Base-by-base conservation (phyloP, 306 rosid genomes). In the Corylus heterophylla region DNA sequence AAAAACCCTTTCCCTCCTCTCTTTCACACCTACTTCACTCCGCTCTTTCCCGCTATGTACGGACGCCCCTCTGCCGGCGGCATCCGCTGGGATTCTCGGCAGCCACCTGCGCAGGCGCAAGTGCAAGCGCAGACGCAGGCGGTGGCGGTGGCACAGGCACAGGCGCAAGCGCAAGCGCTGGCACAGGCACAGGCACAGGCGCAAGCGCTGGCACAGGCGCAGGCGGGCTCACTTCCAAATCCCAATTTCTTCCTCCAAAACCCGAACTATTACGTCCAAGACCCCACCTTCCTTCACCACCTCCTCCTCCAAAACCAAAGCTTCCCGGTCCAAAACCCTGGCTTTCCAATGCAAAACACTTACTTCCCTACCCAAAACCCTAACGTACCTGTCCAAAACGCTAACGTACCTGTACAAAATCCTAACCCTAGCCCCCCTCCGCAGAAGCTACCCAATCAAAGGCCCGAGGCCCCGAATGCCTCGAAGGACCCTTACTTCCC, bases 1-100 rank as follows among this genome's bases (percentile, higher is more conserved):
- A 11, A 13, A 12, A 13, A 12, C 29, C 18, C 52, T 12, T 49
- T 49, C 16, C 52, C 52, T 35, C 14, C 52, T 35, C 44, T 17
- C 69, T 37, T 42, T 42, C 12, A 17, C 20, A 2, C 20, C 5
- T 4, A 0, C 18, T 2, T 17, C 7, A 9, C 16, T 6, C 25
- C 7, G 0, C 17, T 35, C 69, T 77, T 58, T 47, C 69, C 77
- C 78, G 52, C 86, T 1, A 91, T 92, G 94, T 78, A 81, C 80
- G 83, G 87, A 13, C 83, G 54, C 6, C 85, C 71, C 2, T 39
- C 52, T 16, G 45, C 73, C 47, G 74, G 83, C 52, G 7, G 77
- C 37, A 4, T 77, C 27, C 27, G 50, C 14, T 67, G 49, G 72
- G 13, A 20, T 67, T 67, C 7, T 25, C 72, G 9, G 72, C 27